A percentile compares a stretch with the other conserved stretches of the same genome.
phyloP scores from a whole-genome alignment of 345 rosid genomes.

The Eucalyptus albens region DNA sequence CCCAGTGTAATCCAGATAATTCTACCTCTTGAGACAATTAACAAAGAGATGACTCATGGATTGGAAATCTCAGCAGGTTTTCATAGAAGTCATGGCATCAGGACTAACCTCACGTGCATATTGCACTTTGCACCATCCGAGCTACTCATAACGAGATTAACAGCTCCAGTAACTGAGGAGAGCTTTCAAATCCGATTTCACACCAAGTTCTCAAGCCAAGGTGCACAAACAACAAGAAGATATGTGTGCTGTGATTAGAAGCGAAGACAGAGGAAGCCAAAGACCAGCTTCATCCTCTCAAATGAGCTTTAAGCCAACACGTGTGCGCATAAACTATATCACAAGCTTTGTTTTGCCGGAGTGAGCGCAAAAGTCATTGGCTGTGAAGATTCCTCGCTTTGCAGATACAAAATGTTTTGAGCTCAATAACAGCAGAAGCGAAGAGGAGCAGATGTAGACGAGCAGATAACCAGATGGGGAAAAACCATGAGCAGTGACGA shows the following conservation, averaged over 20 bases:
- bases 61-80: neutral
- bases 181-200: neutral
- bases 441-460: slow-evolving; percentile 9
- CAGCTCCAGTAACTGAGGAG: neutral
- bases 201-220: neutral
- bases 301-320: neutral
- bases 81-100: neutral
- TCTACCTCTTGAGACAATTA: neutral
- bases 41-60: neutral
- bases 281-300: neutral
- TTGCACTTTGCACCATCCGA: neutral
- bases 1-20: neutral
- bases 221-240: neutral
- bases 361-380: neutral
- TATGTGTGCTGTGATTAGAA: neutral
- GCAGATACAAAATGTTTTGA: neutral
- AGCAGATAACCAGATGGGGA: slow-evolving; percentile 22
- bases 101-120: neutral
- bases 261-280: neutral
- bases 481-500: slow-evolving; percentile 40
- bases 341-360: neutral
- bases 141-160: neutral
- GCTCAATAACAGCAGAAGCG: slow-evolving; percentile 11
- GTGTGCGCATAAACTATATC: neutral
- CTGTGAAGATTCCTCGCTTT: neutral